Percentiles rank a stretch among this genome's conserved stretches.
These are phyloP conservation scores for Sesbania bispinosa DNA, from an alignment of 306 rosid species.

Conservation along the genomic window DNA sequence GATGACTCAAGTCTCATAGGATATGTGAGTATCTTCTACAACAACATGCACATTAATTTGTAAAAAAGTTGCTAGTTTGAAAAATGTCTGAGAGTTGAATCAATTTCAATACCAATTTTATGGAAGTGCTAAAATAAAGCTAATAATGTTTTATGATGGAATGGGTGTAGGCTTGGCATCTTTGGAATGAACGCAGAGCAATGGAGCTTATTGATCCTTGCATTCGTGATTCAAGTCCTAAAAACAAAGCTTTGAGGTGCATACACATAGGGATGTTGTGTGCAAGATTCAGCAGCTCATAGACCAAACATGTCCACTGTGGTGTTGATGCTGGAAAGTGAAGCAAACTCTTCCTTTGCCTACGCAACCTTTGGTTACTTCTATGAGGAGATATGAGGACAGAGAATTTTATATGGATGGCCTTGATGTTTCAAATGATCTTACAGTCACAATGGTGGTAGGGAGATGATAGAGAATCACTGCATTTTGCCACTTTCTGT, in stretches of 20 bases:
- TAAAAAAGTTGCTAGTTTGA: not conserved
- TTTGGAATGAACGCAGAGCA: slow-evolving; percentile 62
- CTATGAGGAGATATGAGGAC: slow-evolving; percentile 49
- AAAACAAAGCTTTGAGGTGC: slow-evolving; percentile 54
- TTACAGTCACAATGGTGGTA: slow-evolving; percentile 58
- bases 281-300: slow-evolving; percentile 71
- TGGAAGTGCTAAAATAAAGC: not conserved
- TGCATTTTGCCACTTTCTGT: too few relatives aligned
- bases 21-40: slow-evolving; percentile 47
- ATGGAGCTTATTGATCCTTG: slow-evolving; percentile 66
- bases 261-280: slow-evolving; percentile 83
- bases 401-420: slow-evolving; percentile 43
- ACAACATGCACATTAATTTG: too few relatives aligned
- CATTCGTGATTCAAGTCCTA: slow-evolving; percentile 41
- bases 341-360: slow-evolving; percentile 60
- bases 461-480: too few relatives aligned
- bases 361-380: slow-evolving; percentile 59
- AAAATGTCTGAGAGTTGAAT: not conserved
- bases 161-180: slow-evolving; percentile 77
- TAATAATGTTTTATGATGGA: slow-evolving; percentile 15
- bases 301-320: slow-evolving; percentile 78
- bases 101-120: not conserved
- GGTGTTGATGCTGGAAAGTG: slow-evolving; percentile 82
- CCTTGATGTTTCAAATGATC: slow-evolving; percentile 52
- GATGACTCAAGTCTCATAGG: slow-evolving; percentile 69